Evolutionary conservation across 2,329 filamentous ascomycete genomes (phyloP), one percentile per base, ranked within the genome.

Genomic region (Pestalotiopsis sp.): DNA sequence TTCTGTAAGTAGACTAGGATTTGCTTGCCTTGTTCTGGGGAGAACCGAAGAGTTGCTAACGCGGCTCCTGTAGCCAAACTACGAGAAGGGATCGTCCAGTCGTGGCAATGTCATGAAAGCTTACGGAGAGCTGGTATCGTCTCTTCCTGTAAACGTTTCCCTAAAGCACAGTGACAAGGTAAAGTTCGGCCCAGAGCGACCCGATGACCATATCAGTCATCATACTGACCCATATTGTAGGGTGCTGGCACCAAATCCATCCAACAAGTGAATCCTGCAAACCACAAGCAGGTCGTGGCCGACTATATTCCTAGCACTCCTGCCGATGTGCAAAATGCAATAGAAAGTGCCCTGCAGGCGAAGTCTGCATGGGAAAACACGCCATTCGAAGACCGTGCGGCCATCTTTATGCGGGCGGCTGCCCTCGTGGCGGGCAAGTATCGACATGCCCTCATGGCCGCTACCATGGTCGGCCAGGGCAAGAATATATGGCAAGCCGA

Each of bases 401-500:
- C 95, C 68, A 88, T 98, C 78, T 98, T 98, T 84, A 89, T 98
- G 77, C 97, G 97, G 86, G 95, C 96, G 2, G 95, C 95, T 41
- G 95, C 98, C 78, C 86, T 99, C 71, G 89, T 98, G 73, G 86
- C 92, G 66, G 92, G 89, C 72, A 98, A 98, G 84, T 98, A 99
- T 83, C 90, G 96, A 78, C 97, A 97, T 82, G 94, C 98, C 68
- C 89, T 99, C 75, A 97, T 98, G 93, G 95, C 96, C 7, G 90
- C 94, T 58, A 98, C 96, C 13, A 97, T 98, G 90, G 86, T 97
- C 39, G 96, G 95, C 70, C 95, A 99, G 83, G 95, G 96, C 76
- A 98, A 98, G 89, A 98, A 98, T 80, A 94, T 93, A 61, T 98
- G 94, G 94, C 95, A 99, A 83, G 95, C 95, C 17, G 95, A 99